Evolutionary conservation across 495 filamentous ascomycete genomes (phyloP).

Genomic region (Penicillium canescens): DNA sequence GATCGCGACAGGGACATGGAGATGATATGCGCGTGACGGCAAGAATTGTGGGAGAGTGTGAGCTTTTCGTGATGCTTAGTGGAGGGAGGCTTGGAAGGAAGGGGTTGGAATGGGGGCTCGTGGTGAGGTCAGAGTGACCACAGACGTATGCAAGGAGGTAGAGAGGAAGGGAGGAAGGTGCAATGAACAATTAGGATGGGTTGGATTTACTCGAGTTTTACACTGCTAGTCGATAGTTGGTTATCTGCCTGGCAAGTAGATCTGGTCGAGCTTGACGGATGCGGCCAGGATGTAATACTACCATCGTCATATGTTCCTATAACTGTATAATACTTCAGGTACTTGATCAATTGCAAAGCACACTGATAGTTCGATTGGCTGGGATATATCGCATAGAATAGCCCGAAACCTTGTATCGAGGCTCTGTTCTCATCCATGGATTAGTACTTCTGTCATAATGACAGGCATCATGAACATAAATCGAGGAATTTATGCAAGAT

Average conservation of each 20-base stretch:
- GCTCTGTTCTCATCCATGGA: too few species aligned
- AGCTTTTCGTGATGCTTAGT: neutral
- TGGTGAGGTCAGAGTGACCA: slow-evolving; percentile 22
- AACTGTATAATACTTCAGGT: too few species aligned
- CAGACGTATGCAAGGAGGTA: neutral
- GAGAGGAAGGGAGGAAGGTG: neutral
- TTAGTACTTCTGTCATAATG: too few species aligned
- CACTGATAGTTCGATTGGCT: too few species aligned
- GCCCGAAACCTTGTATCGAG: too few species aligned
- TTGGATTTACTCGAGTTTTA: neutral
- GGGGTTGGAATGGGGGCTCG: slow-evolving; percentile 6
- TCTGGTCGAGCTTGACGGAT: too few species aligned
- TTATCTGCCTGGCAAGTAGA: too few species aligned
- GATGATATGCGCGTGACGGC: slow-evolving; percentile 4
- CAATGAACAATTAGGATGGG: neutral
- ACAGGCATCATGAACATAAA: too few species aligned
- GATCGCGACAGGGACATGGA: slow-evolving; percentile 83
- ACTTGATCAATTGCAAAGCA: too few species aligned
- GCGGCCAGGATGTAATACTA: too few species aligned
- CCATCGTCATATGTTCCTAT: too few species aligned
- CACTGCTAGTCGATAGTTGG: neutral
- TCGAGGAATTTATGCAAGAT: neutral
- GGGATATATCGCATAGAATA: too few species aligned
- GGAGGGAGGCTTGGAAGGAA: neutral
- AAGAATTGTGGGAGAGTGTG: neutral